Conservation (phyloP, 768 basidiomycete genomes). For the Antrodiella citrinella region DNA sequence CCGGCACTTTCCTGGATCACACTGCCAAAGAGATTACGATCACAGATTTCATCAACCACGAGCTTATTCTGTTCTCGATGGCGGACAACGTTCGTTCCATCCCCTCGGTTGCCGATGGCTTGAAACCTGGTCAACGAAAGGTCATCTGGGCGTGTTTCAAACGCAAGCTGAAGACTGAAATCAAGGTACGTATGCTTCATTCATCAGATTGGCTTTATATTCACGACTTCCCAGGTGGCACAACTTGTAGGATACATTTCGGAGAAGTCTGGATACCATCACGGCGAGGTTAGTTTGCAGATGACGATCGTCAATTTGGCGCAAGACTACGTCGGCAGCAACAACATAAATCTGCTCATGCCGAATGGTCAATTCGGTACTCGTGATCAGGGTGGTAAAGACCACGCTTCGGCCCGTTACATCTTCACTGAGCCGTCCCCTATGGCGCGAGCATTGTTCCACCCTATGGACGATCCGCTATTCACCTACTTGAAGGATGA, state of each 20-base stretch:
- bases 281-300: slow-evolving; percentile 84
- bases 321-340: slow-evolving; percentile 90
- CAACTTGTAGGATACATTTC: slow-evolving; percentile 94
- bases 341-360: slow-evolving; percentile 82
- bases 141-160: slow-evolving; percentile 96
- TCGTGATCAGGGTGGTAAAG: slow-evolving; percentile 88
- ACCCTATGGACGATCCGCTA: slow-evolving; percentile 80
- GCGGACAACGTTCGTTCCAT: slow-evolving; percentile 98
- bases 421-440: slow-evolving; percentile 79
- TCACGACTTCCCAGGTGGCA: slow-evolving; percentile 50
- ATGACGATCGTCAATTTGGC: slow-evolving; percentile 91
- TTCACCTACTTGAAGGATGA: slow-evolving; percentile 83
- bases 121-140: slow-evolving; percentile 97
- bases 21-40: slow-evolving; percentile 77
- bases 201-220: too few species aligned
- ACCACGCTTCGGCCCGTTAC: slow-evolving; percentile 94
- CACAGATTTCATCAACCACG: slow-evolving; percentile 96
- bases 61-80: slow-evolving; percentile 98
- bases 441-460: slow-evolving; percentile 71
- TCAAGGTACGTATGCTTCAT: slow-evolving; percentile 51
- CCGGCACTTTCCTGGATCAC: slow-evolving; percentile 92
- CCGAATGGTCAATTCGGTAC: slow-evolving; percentile 97
- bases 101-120: slow-evolving; percentile 85
- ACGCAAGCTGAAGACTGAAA: slow-evolving; percentile 83
- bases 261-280: slow-evolving; percentile 93